phyloP scores from a whole-genome alignment of 2,329 filamentous ascomycete species.

The Xylariaceae sp. region DNA sequence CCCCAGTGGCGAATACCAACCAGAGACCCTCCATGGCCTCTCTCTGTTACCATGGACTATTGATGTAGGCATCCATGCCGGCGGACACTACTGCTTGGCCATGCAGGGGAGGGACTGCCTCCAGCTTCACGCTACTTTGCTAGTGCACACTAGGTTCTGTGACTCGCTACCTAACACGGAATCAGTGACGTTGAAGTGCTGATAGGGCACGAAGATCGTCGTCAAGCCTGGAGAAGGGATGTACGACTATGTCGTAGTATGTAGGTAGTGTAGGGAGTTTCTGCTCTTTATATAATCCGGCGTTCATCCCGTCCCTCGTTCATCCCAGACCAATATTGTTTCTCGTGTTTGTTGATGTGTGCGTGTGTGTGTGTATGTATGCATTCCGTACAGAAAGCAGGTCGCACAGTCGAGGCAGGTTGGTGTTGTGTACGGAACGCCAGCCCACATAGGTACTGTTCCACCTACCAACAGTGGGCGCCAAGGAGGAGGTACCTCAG shows the following conservation, averaged over 20 bases:
- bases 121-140: not conserved
- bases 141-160: no score
- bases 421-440: not conserved
- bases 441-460: no score
- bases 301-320: not conserved
- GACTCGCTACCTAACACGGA: not conserved
- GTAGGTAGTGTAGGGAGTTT: no score
- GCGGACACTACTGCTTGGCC: not conserved
- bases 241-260: no score
- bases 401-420: not conserved
- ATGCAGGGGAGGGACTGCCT: not conserved
- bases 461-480: no score
- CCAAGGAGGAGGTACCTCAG: not conserved
- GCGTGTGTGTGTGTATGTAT: not conserved
- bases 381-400: not conserved
- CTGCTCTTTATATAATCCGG: not conserved
- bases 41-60: not conserved
- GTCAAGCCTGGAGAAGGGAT: no score
- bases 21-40: not conserved
- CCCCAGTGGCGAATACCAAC: not conserved
- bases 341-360: not conserved
- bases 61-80: slow-evolving; percentile 3
- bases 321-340: not conserved
- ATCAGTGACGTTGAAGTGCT: no score
- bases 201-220: no score